Conservation (phyloP, 768 basidiomycete genomes). For the Trametes cubensis region DNA sequence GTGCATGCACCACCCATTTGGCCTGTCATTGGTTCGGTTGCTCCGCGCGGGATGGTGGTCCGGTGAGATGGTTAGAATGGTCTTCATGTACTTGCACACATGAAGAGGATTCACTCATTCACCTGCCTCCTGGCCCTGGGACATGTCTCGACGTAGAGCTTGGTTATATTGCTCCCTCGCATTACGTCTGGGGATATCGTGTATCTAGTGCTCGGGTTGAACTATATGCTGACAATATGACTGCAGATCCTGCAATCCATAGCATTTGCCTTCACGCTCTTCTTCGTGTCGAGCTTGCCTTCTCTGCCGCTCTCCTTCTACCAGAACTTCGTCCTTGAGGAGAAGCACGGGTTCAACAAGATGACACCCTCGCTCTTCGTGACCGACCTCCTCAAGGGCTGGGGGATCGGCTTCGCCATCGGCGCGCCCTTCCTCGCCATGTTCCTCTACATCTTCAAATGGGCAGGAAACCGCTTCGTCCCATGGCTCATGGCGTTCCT, state of each 20-base stretch:
- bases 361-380: constrained; percentile 77
- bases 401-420: constrained; percentile 67
- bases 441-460: constrained; percentile 88
- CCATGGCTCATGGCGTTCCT: constrained; percentile 93
- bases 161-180: too few species aligned
- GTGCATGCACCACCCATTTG: background rate
- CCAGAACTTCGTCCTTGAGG: constrained; percentile 91
- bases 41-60: background rate
- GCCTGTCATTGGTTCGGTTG: background rate
- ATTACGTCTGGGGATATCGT: too few species aligned
- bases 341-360: constrained; percentile 97
- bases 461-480: constrained; percentile 92
- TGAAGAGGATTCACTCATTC: too few species aligned
- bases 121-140: too few species aligned
- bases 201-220: too few species aligned
- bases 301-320: constrained; percentile 79
- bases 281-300: constrained; percentile 66
- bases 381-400: constrained; percentile 79
- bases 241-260: constrained; percentile 82
- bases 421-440: constrained; percentile 85
- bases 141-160: too few species aligned
- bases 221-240: too few species aligned
- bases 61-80: too few species aligned
- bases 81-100: too few species aligned
- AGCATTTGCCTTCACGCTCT: constrained; percentile 69